Conservation (phyloP, 768 basidiomycete species). For the Strobilomyces dryophilus region DNA sequence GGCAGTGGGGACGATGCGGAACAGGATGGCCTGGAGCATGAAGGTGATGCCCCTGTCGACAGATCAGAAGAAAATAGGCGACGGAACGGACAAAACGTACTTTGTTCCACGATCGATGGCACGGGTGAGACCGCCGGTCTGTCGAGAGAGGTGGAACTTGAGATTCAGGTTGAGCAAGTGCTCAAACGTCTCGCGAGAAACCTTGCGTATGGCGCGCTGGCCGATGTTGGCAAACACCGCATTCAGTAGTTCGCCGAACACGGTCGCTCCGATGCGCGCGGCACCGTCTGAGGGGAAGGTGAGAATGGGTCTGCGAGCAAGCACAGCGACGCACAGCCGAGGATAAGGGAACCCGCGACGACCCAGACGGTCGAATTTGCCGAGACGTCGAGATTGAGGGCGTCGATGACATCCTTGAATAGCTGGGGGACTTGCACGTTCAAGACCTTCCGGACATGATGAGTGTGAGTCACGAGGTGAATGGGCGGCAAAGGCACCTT, state of each 20-base stretch:
- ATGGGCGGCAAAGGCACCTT: slow-evolving; percentile 53
- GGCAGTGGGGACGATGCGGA: slow-evolving; percentile 94
- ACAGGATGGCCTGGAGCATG: slow-evolving; percentile 86
- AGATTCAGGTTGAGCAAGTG: slow-evolving; percentile 89
- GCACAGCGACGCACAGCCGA: slow-evolving; percentile 70
- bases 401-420: slow-evolving; percentile 90
- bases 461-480: neutral
- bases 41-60: slow-evolving; percentile 86
- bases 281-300: slow-evolving; percentile 65
- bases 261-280: slow-evolving; percentile 83
- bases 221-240: slow-evolving; percentile 96
- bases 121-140: slow-evolving; percentile 93
- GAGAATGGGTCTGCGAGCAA: neutral
- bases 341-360: slow-evolving; percentile 81
- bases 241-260: slow-evolving; percentile 90
- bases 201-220: slow-evolving; percentile 89
- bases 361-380: slow-evolving; percentile 81
- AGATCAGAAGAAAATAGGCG: neutral
- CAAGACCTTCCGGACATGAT: slow-evolving; percentile 54
- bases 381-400: slow-evolving; percentile 80
- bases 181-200: slow-evolving; percentile 93
- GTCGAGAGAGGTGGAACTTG: slow-evolving; percentile 86
- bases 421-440: slow-evolving; percentile 98
- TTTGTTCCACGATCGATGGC: slow-evolving; percentile 98
- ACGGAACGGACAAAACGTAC: slow-evolving; percentile 38